These are phyloP conservation scores for Anethum foeniculum DNA, from an alignment of 140 eudicot genomes.

Conservation along the genomic window DNA sequence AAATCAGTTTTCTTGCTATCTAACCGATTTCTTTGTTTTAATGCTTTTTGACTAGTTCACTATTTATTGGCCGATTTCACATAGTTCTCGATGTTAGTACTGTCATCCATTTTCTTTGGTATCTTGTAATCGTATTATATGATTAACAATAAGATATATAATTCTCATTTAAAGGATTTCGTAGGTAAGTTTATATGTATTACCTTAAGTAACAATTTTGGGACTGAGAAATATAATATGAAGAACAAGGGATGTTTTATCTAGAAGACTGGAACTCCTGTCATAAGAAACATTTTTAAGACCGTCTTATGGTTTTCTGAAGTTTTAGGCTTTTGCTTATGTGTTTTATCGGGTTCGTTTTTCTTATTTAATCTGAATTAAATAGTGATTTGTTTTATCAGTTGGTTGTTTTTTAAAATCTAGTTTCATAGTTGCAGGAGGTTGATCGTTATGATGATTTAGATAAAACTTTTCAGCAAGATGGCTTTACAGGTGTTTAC, in stretches of 20 bases:
- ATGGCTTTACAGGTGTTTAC: slow-evolving; percentile 70
- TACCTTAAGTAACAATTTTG: neutral
- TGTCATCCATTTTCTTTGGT: neutral
- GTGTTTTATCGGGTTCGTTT: neutral
- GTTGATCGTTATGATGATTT: slow-evolving; percentile 76
- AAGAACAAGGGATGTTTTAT: neutral
- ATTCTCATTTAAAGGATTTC: neutral
- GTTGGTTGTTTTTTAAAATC: slow-evolving; percentile 9
- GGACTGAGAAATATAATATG: neutral
- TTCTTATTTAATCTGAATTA: neutral
- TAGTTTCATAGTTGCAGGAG: slow-evolving; percentile 46
- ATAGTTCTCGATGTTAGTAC: neutral
- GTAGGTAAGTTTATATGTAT: too few species aligned
- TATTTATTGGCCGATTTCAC: neutral
- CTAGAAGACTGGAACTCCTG: neutral
- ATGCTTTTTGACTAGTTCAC: neutral
- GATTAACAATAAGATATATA: neutral
- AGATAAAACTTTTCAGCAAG: slow-evolving; percentile 33
- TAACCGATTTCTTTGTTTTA: too few species aligned
- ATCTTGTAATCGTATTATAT: too few species aligned
- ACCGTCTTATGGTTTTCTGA: neutral
- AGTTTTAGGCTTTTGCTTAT: neutral
- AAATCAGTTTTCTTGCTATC: neutral
- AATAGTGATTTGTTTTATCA: neutral
- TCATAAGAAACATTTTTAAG: neutral